Evolutionary conservation across 202 grass and related monocot genomes (phyloP), one percentile per base, ranked within the genome.

Genomic region (Brachypodium distachyon): DNA sequence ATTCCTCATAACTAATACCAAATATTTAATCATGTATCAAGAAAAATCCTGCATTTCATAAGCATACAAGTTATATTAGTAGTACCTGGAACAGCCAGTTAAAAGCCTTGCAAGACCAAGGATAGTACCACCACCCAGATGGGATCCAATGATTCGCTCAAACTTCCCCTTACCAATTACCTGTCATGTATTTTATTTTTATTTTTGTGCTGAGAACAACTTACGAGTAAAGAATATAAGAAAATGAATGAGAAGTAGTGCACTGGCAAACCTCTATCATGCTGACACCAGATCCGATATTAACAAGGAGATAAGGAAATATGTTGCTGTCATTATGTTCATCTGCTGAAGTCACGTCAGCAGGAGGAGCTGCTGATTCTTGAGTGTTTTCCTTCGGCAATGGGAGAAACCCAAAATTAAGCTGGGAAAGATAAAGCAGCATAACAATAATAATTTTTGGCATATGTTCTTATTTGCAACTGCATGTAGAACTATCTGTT

Each of bases 261-360:
- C 44, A 67, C 16, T 74, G 19, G 65, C 70, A 10, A 78, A 98
- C 95, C 95, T 98, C 95, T 80, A 98, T 92, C 95, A 98, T 98
- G 87, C 95, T 98, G 64, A 98, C 91, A 82, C 95, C 95, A 23
- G 95, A 98, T 31, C 95, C 95, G 56, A 98, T 94, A 92, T 98
- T 98, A 81, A 98, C 95, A 76, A 98, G 95, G 9, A 98, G 89
- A 78, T 95, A 98, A 44, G 95, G 95, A 84, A 98, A 98, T 86
- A 98, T 98, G 65, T 90, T 98, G 58, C 57, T 42, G 33, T 92
- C 89, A 44, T 85, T 92, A 53, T 89, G 77, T 63, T 98, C 89
- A 67, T 80, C 70, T 39, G 38, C 34, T 63, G 88, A 62, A 52
- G 62, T 85, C 57, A 40, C 87, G 84, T 94, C 91, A 85, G 67